Percentiles rank a stretch among this genome's conserved stretches.
Evolutionary conservation across 768 basidiomycete genomes (phyloP).

Genomic region (Hypholoma sublateritium): DNA sequence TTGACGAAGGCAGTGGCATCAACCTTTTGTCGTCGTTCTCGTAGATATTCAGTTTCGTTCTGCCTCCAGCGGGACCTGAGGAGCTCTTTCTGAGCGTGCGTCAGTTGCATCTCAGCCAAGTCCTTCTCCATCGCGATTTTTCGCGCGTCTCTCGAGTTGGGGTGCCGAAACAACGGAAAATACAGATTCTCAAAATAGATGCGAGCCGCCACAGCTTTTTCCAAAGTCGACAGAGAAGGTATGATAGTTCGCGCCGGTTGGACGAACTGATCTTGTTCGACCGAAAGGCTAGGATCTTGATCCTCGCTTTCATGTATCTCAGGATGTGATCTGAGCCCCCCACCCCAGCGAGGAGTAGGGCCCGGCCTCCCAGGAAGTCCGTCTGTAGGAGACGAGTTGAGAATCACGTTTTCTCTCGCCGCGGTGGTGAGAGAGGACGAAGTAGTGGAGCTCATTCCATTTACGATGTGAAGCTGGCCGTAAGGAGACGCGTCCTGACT

Average conservation of each 20-base stretch:
- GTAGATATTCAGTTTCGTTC: constrained; percentile 89
- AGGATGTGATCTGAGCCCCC: constrained; percentile 60
- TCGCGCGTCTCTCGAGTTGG: constrained; percentile 84
- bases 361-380: constrained; percentile 56
- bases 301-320: constrained; percentile 65
- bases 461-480: constrained; percentile 73
- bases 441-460: constrained; percentile 68
- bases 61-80: constrained; percentile 76
- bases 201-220: constrained; percentile 88
- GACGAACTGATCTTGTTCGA: constrained; percentile 28
- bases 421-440: constrained; percentile 77
- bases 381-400: constrained; percentile 38
- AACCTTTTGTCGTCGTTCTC: constrained; percentile 80
- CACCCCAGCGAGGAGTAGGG: constrained; percentile 59
- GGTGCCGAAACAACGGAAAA: constrained; percentile 82
- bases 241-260: constrained; percentile 57
- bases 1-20: constrained; percentile 83
- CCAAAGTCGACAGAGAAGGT: constrained; percentile 88
- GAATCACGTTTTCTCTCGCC: constrained; percentile 64
- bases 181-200: constrained; percentile 94
- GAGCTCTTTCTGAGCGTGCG: constrained; percentile 66
- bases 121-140: constrained; percentile 86
- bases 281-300: constrained; percentile 29
- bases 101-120: constrained; percentile 72
- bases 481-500: constrained; percentile 22